Evolutionary conservation across 148 eudicot genomes (phyloP).

Genomic region (Arctostaphylos glauca): DNA sequence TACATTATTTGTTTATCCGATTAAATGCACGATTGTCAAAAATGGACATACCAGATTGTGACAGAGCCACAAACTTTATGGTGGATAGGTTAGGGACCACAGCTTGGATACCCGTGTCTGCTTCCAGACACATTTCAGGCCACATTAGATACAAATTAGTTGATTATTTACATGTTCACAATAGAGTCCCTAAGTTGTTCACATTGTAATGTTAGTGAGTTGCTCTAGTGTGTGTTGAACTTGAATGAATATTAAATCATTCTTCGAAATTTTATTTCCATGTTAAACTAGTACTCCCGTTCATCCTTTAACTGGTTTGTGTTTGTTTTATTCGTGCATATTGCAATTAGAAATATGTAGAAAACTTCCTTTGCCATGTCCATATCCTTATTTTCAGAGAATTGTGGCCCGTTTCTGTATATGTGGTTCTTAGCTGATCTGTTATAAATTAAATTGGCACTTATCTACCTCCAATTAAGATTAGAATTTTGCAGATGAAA

Average conservation of each 20-base stretch:
- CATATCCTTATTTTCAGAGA: not conserved
- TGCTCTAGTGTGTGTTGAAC: not conserved
- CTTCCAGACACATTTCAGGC: not conserved
- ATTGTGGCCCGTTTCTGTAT: not conserved
- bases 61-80: not conserved
- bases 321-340: not conserved
- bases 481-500: conserved; percentile 64
- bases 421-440: not conserved
- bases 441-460: not conserved
- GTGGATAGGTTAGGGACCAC: not conserved
- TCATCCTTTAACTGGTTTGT: not conserved
- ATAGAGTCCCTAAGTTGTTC: not conserved
- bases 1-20: not conserved
- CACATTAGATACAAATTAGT: not conserved
- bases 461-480: conserved; percentile 9
- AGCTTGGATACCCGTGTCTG: not conserved
- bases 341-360: not conserved
- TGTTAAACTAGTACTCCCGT: not conserved
- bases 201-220: not conserved
- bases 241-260: not conserved
- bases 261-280: not conserved
- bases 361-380: not conserved
- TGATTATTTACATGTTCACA: not conserved
- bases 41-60: not conserved
- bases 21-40: not conserved